Evolutionary conservation across 148 eudicot genomes (phyloP).

Genomic region (Pouteria glomerata): DNA sequence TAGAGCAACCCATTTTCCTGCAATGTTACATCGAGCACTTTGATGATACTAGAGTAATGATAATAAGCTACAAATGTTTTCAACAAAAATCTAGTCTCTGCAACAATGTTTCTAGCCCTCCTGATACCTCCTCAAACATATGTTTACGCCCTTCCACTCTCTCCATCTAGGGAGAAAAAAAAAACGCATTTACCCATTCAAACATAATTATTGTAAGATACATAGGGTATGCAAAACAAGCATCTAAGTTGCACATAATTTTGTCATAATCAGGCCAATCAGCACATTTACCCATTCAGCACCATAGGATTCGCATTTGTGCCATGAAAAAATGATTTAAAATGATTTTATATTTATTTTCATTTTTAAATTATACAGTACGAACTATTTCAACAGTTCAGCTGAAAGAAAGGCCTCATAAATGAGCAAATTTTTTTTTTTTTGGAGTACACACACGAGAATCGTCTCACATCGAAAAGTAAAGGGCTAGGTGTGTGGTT

Average conservation of each 20-base stretch:
- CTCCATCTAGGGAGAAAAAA: neutral
- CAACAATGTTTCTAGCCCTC: neutral
- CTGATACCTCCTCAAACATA: neutral
- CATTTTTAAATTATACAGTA: too few species aligned
- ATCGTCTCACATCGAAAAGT: too few species aligned
- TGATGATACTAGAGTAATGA: neutral
- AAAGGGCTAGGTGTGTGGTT: too few species aligned
- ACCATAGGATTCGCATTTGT: neutral
- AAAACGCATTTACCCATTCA: neutral
- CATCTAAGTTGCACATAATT: neutral
- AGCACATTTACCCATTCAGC: neutral
- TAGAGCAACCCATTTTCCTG: conserved; percentile 92
- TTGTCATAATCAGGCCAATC: neutral
- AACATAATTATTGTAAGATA: neutral
- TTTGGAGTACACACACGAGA: too few species aligned
- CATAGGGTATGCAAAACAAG: neutral
- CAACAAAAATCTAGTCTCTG: neutral
- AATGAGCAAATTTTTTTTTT: too few species aligned
- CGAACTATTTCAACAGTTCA: too few species aligned
- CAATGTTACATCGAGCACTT: conserved; percentile 10
- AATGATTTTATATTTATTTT: too few species aligned
- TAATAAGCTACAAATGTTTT: neutral
- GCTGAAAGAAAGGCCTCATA: too few species aligned
- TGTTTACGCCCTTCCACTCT: too few species aligned
- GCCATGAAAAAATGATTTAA: neutral